Percentiles rank a stretch among this genome's conserved stretches.
Conservation (phyloP, 2,329 filamentous ascomycete genomes). For the Fusarium hostae region DNA sequence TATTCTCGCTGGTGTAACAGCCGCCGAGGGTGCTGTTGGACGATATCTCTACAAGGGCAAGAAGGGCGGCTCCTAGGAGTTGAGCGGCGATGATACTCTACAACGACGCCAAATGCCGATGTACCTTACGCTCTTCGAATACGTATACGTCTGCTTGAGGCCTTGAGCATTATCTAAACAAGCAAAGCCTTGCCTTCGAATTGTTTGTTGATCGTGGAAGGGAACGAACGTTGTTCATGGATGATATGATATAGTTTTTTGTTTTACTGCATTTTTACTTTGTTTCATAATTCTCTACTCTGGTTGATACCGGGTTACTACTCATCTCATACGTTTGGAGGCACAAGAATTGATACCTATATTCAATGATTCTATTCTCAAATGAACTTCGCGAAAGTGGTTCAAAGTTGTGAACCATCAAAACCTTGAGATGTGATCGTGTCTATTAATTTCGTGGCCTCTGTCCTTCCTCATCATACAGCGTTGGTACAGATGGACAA, state of each 20-base stretch:
- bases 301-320: constrained; percentile 40
- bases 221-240: neutral
- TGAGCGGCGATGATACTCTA: neutral
- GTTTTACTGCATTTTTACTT: constrained; percentile 27
- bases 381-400: neutral
- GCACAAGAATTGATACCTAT: constrained; percentile 27
- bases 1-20: constrained; percentile 61
- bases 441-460: constrained; percentile 42
- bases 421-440: constrained; percentile 42
- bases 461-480: constrained; percentile 40
- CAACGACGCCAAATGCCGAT: neutral
- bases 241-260: constrained; percentile 29
- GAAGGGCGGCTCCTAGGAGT: constrained; percentile 45
- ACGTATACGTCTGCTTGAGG: neutral
- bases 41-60: constrained; percentile 57
- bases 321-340: constrained; percentile 33
- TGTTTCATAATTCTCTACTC: constrained; percentile 33
- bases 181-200: neutral
- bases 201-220: neutral
- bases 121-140: neutral
- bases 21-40: constrained; percentile 61
- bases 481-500: constrained; percentile 41
- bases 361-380: neutral
- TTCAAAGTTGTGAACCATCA: neutral
- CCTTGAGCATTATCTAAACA: neutral